Conservation (phyloP, 371 early-diverging fungal species). For the Syncephalastrum sp. region DNA sequence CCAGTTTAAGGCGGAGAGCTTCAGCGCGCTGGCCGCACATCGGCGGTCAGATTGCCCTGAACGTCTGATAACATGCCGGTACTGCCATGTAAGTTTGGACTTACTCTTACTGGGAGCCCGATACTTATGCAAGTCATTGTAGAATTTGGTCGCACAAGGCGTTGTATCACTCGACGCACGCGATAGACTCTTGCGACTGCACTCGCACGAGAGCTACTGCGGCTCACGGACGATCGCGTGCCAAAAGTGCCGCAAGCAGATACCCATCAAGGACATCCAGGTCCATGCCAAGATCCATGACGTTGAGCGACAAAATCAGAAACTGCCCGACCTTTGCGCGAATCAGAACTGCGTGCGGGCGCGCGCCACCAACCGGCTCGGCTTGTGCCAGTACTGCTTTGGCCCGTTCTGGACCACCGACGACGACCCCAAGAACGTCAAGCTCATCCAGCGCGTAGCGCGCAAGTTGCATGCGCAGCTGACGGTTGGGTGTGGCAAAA, state of each 20-base stretch:
- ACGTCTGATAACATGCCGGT: constrained; percentile 78
- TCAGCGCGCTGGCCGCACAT: constrained; percentile 64
- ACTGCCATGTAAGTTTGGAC: constrained; percentile 61
- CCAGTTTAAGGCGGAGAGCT: constrained; percentile 25
- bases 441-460: constrained; percentile 73
- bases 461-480: constrained; percentile 74
- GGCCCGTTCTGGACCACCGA: constrained; percentile 81
- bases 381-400: constrained; percentile 77
- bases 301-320: constrained; percentile 58
- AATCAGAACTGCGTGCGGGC: constrained; percentile 72
- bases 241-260: constrained; percentile 68
- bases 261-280: constrained; percentile 79
- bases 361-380: constrained; percentile 52
- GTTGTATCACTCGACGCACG: constrained; percentile 51
- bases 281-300: constrained; percentile 77
- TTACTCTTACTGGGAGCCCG: too few relatives aligned
- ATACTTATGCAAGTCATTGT: neutral
- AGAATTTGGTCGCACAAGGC: constrained; percentile 70
- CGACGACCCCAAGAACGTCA: constrained; percentile 75
- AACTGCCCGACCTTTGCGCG: constrained; percentile 60
- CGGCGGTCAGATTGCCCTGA: constrained; percentile 70
- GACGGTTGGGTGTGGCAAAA: constrained; percentile 73
- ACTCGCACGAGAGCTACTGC: constrained; percentile 83
- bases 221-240: constrained; percentile 84
- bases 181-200: constrained; percentile 68